phyloP scores from a whole-genome alignment of 768 basidiomycete genomes.

The Flagelloscypha sp. region DNA sequence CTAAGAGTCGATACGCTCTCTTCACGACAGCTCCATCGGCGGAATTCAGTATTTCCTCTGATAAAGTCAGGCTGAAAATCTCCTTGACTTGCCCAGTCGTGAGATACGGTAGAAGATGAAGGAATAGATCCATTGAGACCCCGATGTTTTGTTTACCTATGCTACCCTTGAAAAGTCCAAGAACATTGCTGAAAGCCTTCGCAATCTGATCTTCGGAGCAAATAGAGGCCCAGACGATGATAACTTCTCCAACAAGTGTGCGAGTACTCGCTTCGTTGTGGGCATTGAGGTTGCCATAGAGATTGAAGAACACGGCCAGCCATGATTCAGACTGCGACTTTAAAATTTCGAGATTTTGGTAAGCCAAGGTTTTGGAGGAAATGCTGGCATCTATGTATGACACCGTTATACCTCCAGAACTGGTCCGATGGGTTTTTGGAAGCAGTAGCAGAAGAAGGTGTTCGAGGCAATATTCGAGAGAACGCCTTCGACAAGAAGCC shows the following conservation, averaged over 20 bases:
- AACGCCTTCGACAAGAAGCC: constrained; percentile 71
- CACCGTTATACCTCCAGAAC: too few species aligned
- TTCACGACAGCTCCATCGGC: constrained; percentile 90
- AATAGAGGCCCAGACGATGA: constrained; percentile 79
- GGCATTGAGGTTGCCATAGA: constrained; percentile 79
- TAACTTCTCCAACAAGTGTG: constrained; percentile 79
- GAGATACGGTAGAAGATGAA: constrained; percentile 74
- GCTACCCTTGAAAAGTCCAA: constrained; percentile 61
- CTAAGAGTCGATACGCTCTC: constrained; percentile 84
- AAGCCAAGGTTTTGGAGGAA: too few species aligned
- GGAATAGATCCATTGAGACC: constrained; percentile 67
- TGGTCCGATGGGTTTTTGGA: too few species aligned
- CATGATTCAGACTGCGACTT: constrained; percentile 81
- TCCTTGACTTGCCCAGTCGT: constrained; percentile 49
- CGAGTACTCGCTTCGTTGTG: constrained; percentile 61
- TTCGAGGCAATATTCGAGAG: constrained; percentile 69
- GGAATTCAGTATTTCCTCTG: constrained; percentile 58
- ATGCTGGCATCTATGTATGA: too few species aligned
- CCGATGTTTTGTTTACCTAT: constrained; percentile 31
- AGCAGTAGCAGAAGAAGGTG: too few species aligned
- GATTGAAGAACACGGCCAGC: constrained; percentile 92
- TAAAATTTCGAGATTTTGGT: constrained; percentile 62
- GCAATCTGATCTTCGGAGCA: constrained; percentile 50
- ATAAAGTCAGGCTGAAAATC: constrained; percentile 66
- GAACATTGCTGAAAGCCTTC: constrained; percentile 76